Conservation (phyloP, 179 eudicot species). For the Beta corolliflora region DNA sequence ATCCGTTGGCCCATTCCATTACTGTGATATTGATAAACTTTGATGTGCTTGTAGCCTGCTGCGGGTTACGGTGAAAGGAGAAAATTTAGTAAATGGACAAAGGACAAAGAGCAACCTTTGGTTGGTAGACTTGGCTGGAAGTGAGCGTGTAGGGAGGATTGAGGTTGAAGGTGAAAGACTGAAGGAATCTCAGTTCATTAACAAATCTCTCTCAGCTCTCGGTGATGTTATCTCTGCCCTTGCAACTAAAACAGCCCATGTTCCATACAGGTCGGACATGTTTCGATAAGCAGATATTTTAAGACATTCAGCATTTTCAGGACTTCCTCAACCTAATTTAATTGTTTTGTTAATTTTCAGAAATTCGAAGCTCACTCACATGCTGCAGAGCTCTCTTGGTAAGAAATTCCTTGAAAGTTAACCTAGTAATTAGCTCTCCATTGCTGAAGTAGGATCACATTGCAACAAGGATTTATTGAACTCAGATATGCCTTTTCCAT, state of each 20-base stretch:
- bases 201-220: slow-evolving; percentile 89
- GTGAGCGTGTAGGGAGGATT: slow-evolving; percentile 87
- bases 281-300: slow-evolving; percentile 3
- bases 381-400: slow-evolving; percentile 96
- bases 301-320: not conserved
- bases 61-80: slow-evolving; percentile 77
- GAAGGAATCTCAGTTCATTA: slow-evolving; percentile 95
- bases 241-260: slow-evolving; percentile 83
- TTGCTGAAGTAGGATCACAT: not conserved
- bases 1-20: not conserved
- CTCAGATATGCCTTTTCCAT: not conserved
- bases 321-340: not conserved
- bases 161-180: slow-evolving; percentile 97
- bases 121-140: slow-evolving; percentile 98
- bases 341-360: slow-evolving; percentile 40
- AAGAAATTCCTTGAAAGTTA: slow-evolving; percentile 17
- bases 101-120: slow-evolving; percentile 90
- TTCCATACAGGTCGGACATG: slow-evolving; percentile 76
- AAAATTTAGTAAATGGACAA: slow-evolving; percentile 66
- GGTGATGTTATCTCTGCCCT: slow-evolving; percentile 97
- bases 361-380: slow-evolving; percentile 93
- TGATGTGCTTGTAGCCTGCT: slow-evolving; percentile 57
- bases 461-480: not conserved
- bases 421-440: not conserved
- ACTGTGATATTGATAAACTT: not conserved